Base-by-base conservation (phyloP, 768 basidiomycete genomes). In the Mycena chlorophos region DNA sequence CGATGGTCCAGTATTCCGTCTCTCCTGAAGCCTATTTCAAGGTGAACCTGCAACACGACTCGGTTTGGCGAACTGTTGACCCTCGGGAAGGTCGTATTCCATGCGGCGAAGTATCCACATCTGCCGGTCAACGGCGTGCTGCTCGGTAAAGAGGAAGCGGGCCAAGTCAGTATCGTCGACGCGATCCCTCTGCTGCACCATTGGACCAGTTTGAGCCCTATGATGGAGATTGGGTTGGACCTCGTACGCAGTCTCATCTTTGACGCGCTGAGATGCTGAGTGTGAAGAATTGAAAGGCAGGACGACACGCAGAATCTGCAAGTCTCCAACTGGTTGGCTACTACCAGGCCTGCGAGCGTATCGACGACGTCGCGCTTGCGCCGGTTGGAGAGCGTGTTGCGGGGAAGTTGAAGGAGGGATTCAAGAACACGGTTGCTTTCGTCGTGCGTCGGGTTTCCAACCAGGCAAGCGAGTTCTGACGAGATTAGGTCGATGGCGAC, bases 191-290 rank as follows among this genome's bases (percentile, higher is more conserved):
- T 94, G 30, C 78, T 91, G 49, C 91, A 94, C 66, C 85, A 91
- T 66, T 93, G 90, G 90, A 90, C 89, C 5, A 86, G 80, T 62
- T 76, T 94, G 51, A 88, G 86, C 57, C 88, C 89, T 3, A 88
- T 88, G 85, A 91, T 91, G 87, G 89, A 91, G 67, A 85, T 90
- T 57, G 91, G 89, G 23, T 78, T 91, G 38, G 88, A 89, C 63
- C 72, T 90, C 65, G 89, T 89, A 61, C 61, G 84, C 71, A 26
- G 4, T 17, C 28, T 34, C 30, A 19, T 19, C 17, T 39, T 42
- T 27, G 22, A 54, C 10, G 25, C 19, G 20, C 20, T 26, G 25
- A 31, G 52, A 14, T 37, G n/a, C 48, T 16, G 28, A 40, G 53
- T 25, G 31, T 53, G 47, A 47, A 37, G 50, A 26, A 49, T 47